Percentiles rank a stretch among this genome's conserved stretches.
phyloP scores from a whole-genome alignment of 2,329 filamentous ascomycete genomes.

The Nemania sp. region DNA sequence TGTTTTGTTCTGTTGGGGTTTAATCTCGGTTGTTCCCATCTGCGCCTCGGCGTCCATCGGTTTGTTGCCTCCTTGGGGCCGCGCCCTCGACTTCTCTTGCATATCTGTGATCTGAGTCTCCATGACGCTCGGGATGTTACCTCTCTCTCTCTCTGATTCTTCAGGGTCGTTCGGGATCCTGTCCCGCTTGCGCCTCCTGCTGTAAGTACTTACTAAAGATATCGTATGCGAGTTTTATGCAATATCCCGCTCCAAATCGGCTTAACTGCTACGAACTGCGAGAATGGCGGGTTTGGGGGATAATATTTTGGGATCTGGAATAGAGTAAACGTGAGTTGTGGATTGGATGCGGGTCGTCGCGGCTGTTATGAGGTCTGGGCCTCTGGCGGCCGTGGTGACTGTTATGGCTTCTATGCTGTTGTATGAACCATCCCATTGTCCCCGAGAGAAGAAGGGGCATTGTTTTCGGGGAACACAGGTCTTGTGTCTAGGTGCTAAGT shows the following conservation, averaged over 20 bases:
- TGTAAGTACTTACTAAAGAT: no score
- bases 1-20: background rate
- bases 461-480: background rate
- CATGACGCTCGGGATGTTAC: background rate
- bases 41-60: background rate
- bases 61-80: background rate
- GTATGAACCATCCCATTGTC: conserved; percentile 15
- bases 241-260: no score
- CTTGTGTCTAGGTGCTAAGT: no score
- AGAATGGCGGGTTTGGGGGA: no score
- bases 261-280: no score
- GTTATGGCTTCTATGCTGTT: background rate
- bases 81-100: background rate
- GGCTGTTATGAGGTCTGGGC: background rate
- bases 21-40: background rate
- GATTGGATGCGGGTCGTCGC: background rate
- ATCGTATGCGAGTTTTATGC: no score
- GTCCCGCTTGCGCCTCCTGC: no score
- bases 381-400: background rate
- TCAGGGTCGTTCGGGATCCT: background rate
- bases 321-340: no score
- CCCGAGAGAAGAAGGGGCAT: background rate
- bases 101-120: background rate
- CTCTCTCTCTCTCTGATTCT: background rate
- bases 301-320: no score